phyloP scores from a whole-genome alignment of 768 basidiomycete genomes.

The Nidularia sp. region DNA sequence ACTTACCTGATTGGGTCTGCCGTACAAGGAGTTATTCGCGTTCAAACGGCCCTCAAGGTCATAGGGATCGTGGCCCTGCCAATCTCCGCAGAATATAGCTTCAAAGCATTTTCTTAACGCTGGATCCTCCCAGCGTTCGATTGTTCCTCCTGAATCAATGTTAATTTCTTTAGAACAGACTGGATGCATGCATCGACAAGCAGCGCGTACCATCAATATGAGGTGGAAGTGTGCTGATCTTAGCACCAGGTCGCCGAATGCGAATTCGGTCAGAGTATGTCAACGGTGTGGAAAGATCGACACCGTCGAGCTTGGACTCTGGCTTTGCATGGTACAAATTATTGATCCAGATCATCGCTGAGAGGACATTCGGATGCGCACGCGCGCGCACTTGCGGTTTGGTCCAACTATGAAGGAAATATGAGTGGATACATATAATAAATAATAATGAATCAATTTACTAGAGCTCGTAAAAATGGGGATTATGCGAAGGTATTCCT shows the following conservation, averaged over 20 bases:
- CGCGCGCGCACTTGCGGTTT: slow-evolving; percentile 51
- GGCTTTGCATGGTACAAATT: slow-evolving; percentile 39
- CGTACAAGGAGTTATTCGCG: slow-evolving; percentile 50
- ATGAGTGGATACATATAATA: slow-evolving; percentile 14
- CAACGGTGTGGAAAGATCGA: slow-evolving; percentile 49
- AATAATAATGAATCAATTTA: not conserved
- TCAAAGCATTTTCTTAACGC: slow-evolving; percentile 43
- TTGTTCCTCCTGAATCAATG: slow-evolving; percentile 41
- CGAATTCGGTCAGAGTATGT: slow-evolving; percentile 60
- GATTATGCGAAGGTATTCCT: not conserved
- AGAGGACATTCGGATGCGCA: slow-evolving; percentile 49
- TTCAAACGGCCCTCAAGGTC: slow-evolving; percentile 45
- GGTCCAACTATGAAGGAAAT: slow-evolving; percentile 18
- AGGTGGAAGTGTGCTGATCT: slow-evolving; percentile 34
- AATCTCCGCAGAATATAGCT: slow-evolving; percentile 46
- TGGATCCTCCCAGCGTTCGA: slow-evolving; percentile 61
- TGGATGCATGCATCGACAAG: slow-evolving; percentile 8
- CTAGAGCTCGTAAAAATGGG: not conserved
- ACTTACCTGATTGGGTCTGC: slow-evolving; percentile 33
- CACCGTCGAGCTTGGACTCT: slow-evolving; percentile 41
- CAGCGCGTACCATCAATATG: not conserved
- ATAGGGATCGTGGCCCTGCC: slow-evolving; percentile 53
- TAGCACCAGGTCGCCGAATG: slow-evolving; percentile 53
- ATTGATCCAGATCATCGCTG: slow-evolving; percentile 16
- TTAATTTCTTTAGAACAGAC: slow-evolving; percentile 3